Evolutionary conservation across 768 basidiomycete species (phyloP).

Genomic region (Suillus spraguei): DNA sequence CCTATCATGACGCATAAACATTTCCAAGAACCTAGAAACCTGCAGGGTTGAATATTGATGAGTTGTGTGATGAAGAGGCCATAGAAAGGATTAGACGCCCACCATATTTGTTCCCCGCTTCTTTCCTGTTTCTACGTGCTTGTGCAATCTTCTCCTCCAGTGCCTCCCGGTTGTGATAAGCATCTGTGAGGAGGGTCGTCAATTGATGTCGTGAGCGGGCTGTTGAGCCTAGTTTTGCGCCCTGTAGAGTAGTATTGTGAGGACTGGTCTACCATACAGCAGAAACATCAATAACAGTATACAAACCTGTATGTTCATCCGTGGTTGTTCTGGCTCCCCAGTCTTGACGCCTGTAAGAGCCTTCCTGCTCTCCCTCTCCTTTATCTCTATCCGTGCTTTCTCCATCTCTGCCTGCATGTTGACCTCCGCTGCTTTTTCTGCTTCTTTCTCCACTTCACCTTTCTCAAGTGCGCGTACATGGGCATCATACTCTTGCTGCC

Average conservation of each 20-base stretch:
- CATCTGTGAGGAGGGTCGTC: constrained; percentile 78
- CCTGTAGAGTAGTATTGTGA: constrained; percentile 38
- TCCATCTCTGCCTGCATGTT: constrained; percentile 79
- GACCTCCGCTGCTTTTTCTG: constrained; percentile 54
- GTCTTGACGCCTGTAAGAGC: constrained; percentile 65
- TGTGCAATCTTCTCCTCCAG: constrained; percentile 85
- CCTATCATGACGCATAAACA: constrained; percentile 2
- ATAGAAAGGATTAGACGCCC: constrained; percentile 21
- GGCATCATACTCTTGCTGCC: constrained; percentile 72
- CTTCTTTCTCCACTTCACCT: constrained; percentile 53
- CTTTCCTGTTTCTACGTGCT: constrained; percentile 81
- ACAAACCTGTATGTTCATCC: constrained; percentile 81
- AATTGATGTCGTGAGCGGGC: constrained; percentile 80
- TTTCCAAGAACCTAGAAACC: constrained; percentile 25
- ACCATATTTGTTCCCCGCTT: constrained; percentile 94
- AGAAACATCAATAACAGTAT: not conserved
- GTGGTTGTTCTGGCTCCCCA: constrained; percentile 57
- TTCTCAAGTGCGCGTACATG: constrained; percentile 77
- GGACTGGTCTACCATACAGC: not conserved
- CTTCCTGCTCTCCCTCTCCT: constrained; percentile 78
- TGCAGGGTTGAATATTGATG: constrained; percentile 6
- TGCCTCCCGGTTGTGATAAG: constrained; percentile 80
- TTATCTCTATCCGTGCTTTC: constrained; percentile 69
- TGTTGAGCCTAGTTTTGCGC: constrained; percentile 68
- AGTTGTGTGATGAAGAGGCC: not conserved